Percentiles rank a stretch among this genome's conserved stretches.
phyloP scores from a whole-genome alignment of 2,329 filamentous ascomycete genomes.

The Talaromyces funiculosus region DNA sequence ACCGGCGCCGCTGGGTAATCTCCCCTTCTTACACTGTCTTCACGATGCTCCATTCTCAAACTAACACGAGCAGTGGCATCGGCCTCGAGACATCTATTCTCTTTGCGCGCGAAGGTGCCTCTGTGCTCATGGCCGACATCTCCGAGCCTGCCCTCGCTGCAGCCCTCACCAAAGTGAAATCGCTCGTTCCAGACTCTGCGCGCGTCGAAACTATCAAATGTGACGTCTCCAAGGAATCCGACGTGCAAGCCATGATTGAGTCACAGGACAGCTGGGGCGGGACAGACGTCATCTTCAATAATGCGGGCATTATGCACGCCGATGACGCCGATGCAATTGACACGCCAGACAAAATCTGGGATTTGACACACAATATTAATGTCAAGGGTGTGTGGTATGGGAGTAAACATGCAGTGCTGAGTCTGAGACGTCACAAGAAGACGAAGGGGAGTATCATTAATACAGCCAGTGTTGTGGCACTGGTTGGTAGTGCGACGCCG shows the following conservation, averaged over 20 bases:
- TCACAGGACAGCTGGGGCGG: slow-evolving; percentile 78
- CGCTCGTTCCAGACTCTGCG: slow-evolving; percentile 58
- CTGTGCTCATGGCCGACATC: slow-evolving; percentile 79
- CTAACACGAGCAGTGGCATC: slow-evolving; percentile 61
- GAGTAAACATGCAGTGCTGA: slow-evolving; percentile 81
- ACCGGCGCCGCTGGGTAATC: slow-evolving; percentile 77
- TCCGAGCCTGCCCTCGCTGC: slow-evolving; percentile 71
- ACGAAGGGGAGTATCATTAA: slow-evolving; percentile 79
- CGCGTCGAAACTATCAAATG: slow-evolving; percentile 60
- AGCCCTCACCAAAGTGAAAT: slow-evolving; percentile 67
- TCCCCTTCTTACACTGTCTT: not conserved
- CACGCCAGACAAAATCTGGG: slow-evolving; percentile 88
- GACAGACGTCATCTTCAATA: slow-evolving; percentile 92
- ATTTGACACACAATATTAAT: slow-evolving; percentile 88
- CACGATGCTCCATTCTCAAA: slow-evolving; percentile 29
- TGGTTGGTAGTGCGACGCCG: slow-evolving; percentile 80
- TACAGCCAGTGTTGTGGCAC: slow-evolving; percentile 80
- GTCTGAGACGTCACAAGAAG: slow-evolving; percentile 75
- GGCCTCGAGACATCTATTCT: slow-evolving; percentile 88
- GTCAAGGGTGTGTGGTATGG: slow-evolving; percentile 98
- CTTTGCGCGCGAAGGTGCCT: slow-evolving; percentile 82
- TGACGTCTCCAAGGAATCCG: slow-evolving; percentile 80
- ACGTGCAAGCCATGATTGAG: slow-evolving; percentile 70
- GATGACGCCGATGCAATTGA: slow-evolving; percentile 72
- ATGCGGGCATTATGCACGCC: slow-evolving; percentile 93